Conservation (phyloP, 2,329 filamentous ascomycete species). For the Ceratocystis papillata region DNA sequence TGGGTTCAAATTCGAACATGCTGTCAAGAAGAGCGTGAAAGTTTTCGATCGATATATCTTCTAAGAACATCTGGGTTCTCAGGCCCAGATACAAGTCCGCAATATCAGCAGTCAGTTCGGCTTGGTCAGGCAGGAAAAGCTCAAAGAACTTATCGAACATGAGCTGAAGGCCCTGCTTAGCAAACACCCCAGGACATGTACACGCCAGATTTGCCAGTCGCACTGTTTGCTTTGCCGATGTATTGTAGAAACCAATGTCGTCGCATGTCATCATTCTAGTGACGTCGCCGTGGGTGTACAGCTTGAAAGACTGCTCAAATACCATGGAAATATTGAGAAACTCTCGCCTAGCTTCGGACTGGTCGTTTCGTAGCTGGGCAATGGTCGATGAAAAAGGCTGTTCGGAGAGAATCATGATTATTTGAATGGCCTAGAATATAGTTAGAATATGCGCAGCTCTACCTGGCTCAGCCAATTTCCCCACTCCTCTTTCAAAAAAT, state of each 20-base stretch:
- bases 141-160: conserved; percentile 37
- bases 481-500: background rate
- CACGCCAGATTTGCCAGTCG: conserved; percentile 24
- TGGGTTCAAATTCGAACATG: conserved; percentile 22
- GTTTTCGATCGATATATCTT: conserved; percentile 16
- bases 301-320: conserved; percentile 30
- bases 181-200: conserved; percentile 23
- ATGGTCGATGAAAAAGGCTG: conserved; percentile 30
- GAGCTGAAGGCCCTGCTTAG: conserved; percentile 32
- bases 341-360: conserved; percentile 32
- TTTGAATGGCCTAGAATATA: conserved; percentile 31
- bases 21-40: conserved; percentile 20
- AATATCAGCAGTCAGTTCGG: conserved; percentile 23
- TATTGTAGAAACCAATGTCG: conserved; percentile 34
- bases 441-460: conserved; percentile 5
- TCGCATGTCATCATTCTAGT: conserved; percentile 30
- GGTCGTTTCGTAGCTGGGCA: conserved; percentile 28
- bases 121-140: conserved; percentile 31
- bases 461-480: background rate
- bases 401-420: conserved; percentile 33
- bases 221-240: conserved; percentile 27
- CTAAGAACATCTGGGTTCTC: conserved; percentile 24
- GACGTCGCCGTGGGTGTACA: conserved; percentile 31
- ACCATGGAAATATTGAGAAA: conserved; percentile 31
- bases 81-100: conserved; percentile 22